phyloP scores from a whole-genome alignment of 306 rosid species.

The Castanopsis chinensis region DNA sequence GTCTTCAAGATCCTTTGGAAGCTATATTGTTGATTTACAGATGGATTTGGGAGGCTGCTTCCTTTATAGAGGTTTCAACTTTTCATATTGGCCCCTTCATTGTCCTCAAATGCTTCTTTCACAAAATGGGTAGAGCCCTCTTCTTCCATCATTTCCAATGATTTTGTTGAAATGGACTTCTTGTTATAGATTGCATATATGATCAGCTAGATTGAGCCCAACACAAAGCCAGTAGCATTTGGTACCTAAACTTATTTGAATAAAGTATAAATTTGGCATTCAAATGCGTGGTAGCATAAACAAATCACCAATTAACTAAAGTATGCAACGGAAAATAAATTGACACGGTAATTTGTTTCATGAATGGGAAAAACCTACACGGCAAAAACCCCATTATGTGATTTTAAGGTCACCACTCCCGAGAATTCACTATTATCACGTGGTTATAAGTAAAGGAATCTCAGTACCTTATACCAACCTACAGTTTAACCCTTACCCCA shows the following conservation, averaged over 20 bases:
- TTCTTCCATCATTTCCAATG: slow-evolving; percentile 15
- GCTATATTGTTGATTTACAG: not conserved
- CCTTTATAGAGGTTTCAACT: slow-evolving; percentile 23
- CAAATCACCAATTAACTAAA: no score
- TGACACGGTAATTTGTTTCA: no score
- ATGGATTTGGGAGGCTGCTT: slow-evolving; percentile 44
- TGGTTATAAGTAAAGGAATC: no score
- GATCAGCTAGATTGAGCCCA: slow-evolving; percentile 38
- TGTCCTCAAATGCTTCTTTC: not conserved
- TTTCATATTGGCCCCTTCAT: not conserved
- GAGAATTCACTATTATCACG: no score
- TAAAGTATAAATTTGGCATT: no score
- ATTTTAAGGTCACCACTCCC: no score
- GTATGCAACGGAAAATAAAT: no score
- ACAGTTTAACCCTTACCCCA: no score
- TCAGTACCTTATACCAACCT: no score
- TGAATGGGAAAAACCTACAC: no score
- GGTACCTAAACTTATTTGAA: slow-evolving; percentile 34
- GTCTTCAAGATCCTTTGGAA: slow-evolving; percentile 33
- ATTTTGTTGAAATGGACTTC: slow-evolving; percentile 17
- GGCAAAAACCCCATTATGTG: no score
- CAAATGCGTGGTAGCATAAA: no score
- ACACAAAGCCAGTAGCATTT: slow-evolving; percentile 36
- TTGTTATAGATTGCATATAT: slow-evolving; percentile 34
- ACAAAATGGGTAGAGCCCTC: not conserved